Evolutionary conservation across 257 asterid species (phyloP).

Genomic region (Jasminum sambac): DNA sequence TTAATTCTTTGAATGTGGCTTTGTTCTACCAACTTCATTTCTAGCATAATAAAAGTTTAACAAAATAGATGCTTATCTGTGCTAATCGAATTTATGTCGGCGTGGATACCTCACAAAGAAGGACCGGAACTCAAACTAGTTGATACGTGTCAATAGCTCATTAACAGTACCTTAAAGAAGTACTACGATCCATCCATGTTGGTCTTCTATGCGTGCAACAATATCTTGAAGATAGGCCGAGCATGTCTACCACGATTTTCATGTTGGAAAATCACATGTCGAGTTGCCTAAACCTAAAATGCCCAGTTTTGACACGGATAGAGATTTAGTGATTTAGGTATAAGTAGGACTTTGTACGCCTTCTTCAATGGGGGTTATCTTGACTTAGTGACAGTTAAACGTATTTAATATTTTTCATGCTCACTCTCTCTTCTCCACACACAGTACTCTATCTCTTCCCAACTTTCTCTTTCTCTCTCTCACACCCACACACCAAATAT

Average conservation of each 20-base stretch:
- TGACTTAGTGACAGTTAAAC: too few relatives aligned
- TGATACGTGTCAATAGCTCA: conserved; percentile 6
- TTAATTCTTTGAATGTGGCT: too few relatives aligned
- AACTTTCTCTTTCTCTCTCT: too few relatives aligned
- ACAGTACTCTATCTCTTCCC: too few relatives aligned
- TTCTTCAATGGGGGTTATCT: too few relatives aligned
- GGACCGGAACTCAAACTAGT: conserved; percentile 11
- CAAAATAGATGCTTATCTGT: too few relatives aligned
- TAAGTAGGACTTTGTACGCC: too few relatives aligned
- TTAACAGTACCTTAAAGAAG: not conserved
- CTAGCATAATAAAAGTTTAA: too few relatives aligned
- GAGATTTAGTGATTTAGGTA: not conserved
- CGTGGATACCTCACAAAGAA: conserved; percentile 16
- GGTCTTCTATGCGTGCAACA: conserved; percentile 19
- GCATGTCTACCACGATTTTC: conserved; percentile 1
- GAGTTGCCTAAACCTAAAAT: conserved; percentile 10
- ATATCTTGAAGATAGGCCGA: conserved; percentile 8
- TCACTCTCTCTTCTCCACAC: too few relatives aligned
- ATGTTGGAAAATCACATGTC: conserved; percentile 2
- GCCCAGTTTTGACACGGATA: conserved; percentile 15
- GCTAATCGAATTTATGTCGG: conserved; percentile 3
- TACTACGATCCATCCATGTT: conserved; percentile 8
- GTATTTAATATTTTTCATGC: too few relatives aligned
- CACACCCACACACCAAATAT: too few relatives aligned
- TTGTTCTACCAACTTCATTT: too few relatives aligned